Conservation (phyloP, 257 asterid species). For the Fraxinus americana region DNA sequence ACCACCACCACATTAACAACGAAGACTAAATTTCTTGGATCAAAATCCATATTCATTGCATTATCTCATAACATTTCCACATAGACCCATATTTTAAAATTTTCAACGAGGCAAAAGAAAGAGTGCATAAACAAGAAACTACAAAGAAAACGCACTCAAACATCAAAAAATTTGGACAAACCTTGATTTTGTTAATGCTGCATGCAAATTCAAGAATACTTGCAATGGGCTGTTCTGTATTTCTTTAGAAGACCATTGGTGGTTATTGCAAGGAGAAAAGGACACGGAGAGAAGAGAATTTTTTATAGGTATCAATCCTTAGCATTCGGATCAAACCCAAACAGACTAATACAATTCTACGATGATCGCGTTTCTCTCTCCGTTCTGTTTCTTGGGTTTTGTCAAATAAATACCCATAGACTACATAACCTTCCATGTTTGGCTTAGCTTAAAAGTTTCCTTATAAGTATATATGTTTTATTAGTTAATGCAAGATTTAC, state of each 20-base stretch:
- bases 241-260: constrained; percentile 21
- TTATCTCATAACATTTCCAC: constrained; percentile 28
- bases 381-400: neutral
- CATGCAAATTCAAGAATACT: constrained; percentile 34
- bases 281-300: constrained; percentile 6
- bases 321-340: constrained; percentile 41
- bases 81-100: constrained; percentile 29
- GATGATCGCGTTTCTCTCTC: constrained; percentile 14
- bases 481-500: no score
- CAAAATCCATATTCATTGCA: constrained; percentile 35
- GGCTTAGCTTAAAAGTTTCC: neutral
- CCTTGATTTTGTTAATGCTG: constrained; percentile 23
- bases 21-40: constrained; percentile 33
- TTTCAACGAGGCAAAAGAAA: neutral
- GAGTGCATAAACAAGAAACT: constrained; percentile 2
- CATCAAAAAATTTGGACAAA: constrained; percentile 24
- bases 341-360: constrained; percentile 29
- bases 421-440: neutral
- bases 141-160: constrained; percentile 20
- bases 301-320: constrained; percentile 32
- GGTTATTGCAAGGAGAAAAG: neutral
- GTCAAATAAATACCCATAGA: neutral
- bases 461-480: neutral
- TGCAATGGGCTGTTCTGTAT: constrained; percentile 1
- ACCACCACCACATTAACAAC: constrained; percentile 28